Evolutionary conservation across 1,139 yeast species (phyloP), one percentile per base, ranked within the genome.

Genomic region (Scheffersomyces insectosa): DNA sequence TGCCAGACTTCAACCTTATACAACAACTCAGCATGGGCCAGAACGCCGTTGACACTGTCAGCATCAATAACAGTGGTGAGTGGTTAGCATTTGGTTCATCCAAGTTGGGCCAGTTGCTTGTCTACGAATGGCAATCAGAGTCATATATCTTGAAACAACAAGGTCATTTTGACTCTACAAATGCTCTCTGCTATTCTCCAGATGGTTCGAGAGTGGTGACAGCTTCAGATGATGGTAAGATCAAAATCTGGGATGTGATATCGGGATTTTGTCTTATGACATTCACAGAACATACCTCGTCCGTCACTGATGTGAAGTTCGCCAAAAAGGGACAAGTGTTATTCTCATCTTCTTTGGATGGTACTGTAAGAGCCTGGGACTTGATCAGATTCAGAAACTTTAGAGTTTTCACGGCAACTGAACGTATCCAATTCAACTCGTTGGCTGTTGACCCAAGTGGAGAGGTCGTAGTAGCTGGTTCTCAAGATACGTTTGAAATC

Each of bases 51-150:
- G 90, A 88, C 57, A 83, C 91, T 9, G 95, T 93, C 3, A 69
- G 82, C 15, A 79, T 93, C 40, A 93, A 93, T 63, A 68, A 75
- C 8, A 74, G 93, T 4, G 99, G 99, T 16, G 99, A 93, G 65
- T 93, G 99, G 99, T 71, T 95, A 38, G 96, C 97, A 0, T 88
- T 93, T 65, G 99, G 99, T 4, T 90, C 97, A 0, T 72, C 91
- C 14, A 85, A 83, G 56, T 68, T 88, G 31, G 99, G 99, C n/a
- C 99, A 93, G 65, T 70, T 93, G 43, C 70, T 93, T 47, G 99
- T 93, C 0, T 93, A 96, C 73, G 99, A 93, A 73, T 93, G 99
- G 99, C 97, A 93, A 69, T 88, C 96, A 3, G 99, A 93, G 64
- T 88, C 97, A 0, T 93, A 93, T 61, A 86, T 93, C 37, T 73